Evolutionary conservation across 257 asterid genomes (phyloP), one percentile per base, ranked within the genome.

Genomic region (Schizonepeta tenuifolia): DNA sequence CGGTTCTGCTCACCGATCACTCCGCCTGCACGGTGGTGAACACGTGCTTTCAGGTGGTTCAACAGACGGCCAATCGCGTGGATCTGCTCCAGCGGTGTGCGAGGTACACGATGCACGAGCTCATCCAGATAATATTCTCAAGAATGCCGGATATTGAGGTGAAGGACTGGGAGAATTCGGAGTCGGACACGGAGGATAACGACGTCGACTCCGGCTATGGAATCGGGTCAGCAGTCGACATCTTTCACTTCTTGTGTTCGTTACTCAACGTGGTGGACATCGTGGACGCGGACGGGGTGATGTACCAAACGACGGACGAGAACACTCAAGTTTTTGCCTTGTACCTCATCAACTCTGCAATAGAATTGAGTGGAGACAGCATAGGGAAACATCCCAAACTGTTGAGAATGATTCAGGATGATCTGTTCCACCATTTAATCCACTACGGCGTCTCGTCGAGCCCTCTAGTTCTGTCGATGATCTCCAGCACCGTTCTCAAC

Each of bases 1-100:
- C 96, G 1, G 41, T 76, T 17, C 57, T 90, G 73, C 96, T 94
- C n/a, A 85, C 93, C 0, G 99, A 94, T 69, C 85, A 86, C 9
- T 77, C 95, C 0, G 89, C 84, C 11, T 89, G 99, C 87, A 87
- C 97, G 1, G 79, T 89, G 0, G 96, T 94, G 9, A 94, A 91
- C 79, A 87, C 97, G 1, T 94, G 97, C 55, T 94, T 94, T 74
- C 99, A 91, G 79, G 92, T 93, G 9, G 95, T 94, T 50, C 98
- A 90, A 17, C 98, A 90, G 71, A 87, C 97, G 2, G 86, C 92
- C 1, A 71, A 59, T 22, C 85, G 97, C 0, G 91, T 96, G 0
- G 96, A 90, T 72, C 75, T 90, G 74, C 93, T 91, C 11, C 99
- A 89, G 47, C 88, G 99, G 9, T 87, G 85, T n/a, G 98, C 97